Percentiles rank a stretch among this genome's conserved stretches.
These are phyloP conservation scores for Pleurotus eryngii DNA, from an alignment of 768 basidiomycete species.

Conservation along the genomic window DNA sequence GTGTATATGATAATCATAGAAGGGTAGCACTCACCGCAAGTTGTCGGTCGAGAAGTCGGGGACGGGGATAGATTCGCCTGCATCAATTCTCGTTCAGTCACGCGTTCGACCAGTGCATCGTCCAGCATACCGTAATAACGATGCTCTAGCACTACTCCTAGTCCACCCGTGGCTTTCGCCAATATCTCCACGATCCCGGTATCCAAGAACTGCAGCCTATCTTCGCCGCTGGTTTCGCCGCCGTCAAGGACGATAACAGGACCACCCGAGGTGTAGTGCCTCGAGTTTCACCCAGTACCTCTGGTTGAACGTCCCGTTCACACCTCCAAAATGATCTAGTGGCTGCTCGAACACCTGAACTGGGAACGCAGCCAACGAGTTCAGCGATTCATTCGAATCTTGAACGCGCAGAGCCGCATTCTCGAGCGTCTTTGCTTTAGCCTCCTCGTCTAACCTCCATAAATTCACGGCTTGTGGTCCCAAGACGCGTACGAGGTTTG, in stretches of 20 bases:
- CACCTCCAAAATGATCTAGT: slow-evolving; percentile 72
- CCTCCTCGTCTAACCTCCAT: slow-evolving; percentile 47
- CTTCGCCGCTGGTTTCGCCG: slow-evolving; percentile 86
- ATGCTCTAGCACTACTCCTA: slow-evolving; percentile 91
- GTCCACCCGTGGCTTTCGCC: slow-evolving; percentile 78
- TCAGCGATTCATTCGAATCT: slow-evolving; percentile 13
- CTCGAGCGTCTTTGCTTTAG: slow-evolving; percentile 2
- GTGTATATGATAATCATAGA: neutral
- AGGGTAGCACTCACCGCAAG: slow-evolving; percentile 48
- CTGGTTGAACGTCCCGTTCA: slow-evolving; percentile 70
- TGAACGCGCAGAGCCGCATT: slow-evolving; percentile 11
- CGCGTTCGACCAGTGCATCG: slow-evolving; percentile 14
- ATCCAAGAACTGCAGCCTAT: slow-evolving; percentile 58
- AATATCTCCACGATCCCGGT: slow-evolving; percentile 87
- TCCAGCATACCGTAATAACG: slow-evolving; percentile 70
- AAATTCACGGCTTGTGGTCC: slow-evolving; percentile 65
- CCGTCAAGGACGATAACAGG: slow-evolving; percentile 92
- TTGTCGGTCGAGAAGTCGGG: slow-evolving; percentile 77
- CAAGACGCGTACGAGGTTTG: slow-evolving; percentile 20
- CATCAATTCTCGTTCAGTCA: neutral
- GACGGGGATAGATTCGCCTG: slow-evolving; percentile 76
- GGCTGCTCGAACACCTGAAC: slow-evolving; percentile 76
- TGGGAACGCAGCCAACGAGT: slow-evolving; percentile 15
- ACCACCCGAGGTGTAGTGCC: slow-evolving; percentile 73
- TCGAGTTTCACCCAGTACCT: slow-evolving; percentile 90